Evolutionary conservation across 1,284 basidiomycete species (phyloP).

Genomic region (Moniliella sp.): DNA sequence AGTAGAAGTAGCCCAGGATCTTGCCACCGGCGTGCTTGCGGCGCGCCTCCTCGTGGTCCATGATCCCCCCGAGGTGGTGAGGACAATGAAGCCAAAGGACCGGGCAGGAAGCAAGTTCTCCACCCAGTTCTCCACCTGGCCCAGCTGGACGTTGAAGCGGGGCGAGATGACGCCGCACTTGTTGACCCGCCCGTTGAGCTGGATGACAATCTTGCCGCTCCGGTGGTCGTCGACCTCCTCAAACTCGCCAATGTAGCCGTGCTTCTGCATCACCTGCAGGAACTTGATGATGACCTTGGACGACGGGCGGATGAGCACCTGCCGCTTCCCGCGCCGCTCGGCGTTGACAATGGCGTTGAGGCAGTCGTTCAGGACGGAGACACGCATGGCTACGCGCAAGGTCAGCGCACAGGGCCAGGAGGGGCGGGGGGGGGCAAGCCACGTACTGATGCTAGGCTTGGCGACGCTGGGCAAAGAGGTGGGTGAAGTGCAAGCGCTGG

Average conservation of each 20-base stretch:
- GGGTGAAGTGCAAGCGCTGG: too few species aligned
- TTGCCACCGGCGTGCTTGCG: conserved; percentile 92
- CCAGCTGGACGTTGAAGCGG: conserved; percentile 84
- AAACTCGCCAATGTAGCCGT: conserved; percentile 87
- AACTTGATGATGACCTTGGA: conserved; percentile 34
- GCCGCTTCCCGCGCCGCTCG: conserved; percentile 33
- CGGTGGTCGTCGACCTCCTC: conserved; percentile 99
- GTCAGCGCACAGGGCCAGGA: too few species aligned
- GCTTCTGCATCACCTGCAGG: conserved; percentile 33
- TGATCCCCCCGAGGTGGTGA: conserved; percentile 91
- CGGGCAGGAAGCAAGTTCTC: conserved; percentile 39
- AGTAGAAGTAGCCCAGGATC: conserved; percentile 36
- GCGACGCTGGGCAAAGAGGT: too few species aligned
- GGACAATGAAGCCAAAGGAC: conserved; percentile 87
- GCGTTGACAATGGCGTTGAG: conserved; percentile 34
- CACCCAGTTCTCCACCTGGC: conserved; percentile 67
- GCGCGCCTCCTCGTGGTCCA: conserved; percentile 97
- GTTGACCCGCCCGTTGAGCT: conserved; percentile 94
- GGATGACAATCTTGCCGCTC: conserved; percentile 93
- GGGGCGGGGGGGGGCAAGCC: too few species aligned
- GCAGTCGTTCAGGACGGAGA: conserved; percentile 33
- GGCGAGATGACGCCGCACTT: conserved; percentile 93
- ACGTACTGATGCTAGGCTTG: too few species aligned
- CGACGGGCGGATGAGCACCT: conserved; percentile 31
- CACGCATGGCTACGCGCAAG: too few species aligned